Conservation (phyloP, 805 yeast species). For the Zygosaccharomyces pseudorouxii region DNA sequence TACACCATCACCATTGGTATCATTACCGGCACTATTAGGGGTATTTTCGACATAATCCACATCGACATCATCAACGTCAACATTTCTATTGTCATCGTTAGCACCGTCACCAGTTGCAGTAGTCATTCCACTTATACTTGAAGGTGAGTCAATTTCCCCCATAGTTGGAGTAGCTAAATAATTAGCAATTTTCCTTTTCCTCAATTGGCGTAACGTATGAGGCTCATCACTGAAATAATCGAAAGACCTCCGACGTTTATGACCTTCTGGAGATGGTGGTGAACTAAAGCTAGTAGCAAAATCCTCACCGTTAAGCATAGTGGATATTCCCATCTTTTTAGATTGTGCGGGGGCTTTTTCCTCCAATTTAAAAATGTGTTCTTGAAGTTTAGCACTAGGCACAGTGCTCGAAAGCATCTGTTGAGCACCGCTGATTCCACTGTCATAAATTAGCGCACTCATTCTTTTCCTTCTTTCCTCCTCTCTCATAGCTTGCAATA, state of each 20-base stretch:
- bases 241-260: constrained; percentile 2
- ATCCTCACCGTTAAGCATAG: constrained; percentile 28
- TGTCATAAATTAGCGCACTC: constrained; percentile 22
- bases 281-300: constrained; percentile 9
- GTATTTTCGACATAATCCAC: neutral
- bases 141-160: constrained; percentile 3
- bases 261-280: constrained; percentile 1
- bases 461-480: constrained; percentile 32
- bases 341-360: constrained; percentile 7
- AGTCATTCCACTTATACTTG: neutral
- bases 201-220: constrained; percentile 6
- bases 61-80: no score
- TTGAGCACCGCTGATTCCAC: constrained; percentile 1
- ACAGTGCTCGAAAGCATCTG: neutral
- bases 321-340: constrained; percentile 25
- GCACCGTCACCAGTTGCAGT: neutral
- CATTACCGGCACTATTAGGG: constrained; percentile 3
- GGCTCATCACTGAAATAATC: constrained; percentile 13
- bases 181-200: constrained; percentile 13
- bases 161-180: neutral
- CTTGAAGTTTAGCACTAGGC: constrained; percentile 3
- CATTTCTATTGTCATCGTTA: neutral
- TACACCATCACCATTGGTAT: constrained; percentile 5
- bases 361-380: constrained; percentile 8
- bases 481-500: constrained; percentile 32